Base-by-base conservation (phyloP, 495 filamentous ascomycete genomes). In the Lepidopterella palustris region DNA sequence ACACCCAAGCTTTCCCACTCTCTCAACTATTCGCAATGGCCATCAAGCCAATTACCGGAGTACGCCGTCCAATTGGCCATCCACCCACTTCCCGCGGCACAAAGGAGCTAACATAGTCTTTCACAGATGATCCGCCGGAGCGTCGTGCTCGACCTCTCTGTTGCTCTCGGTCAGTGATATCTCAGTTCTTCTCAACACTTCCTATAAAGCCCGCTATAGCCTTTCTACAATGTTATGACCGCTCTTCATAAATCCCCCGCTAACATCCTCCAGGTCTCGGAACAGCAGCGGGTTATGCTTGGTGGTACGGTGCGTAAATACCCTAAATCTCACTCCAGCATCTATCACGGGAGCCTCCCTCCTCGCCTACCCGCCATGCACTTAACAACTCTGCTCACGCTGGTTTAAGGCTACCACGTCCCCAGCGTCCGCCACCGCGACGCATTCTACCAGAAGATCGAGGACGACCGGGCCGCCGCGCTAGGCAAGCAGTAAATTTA, bases 101-200 rank as follows among this genome's bases (percentile, higher is more conserved):
- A 68, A 71, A 67, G 66, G 53, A 53, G 51, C 68, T 71, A 60
- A 60, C 68, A 45, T 56, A 25, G 56, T 11, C 24, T 18, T 55
- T 27, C 51, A 54, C 71, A 86, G 87, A 89, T 86, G 81, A 83
- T 91, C 76, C 83, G 84, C 68, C 77, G 83, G 68, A 77, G 77
- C 72, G 77, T 90, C 50, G 86, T 92, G 70, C 78, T 91, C 63
- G 88, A 92, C 75, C 78, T 92, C 73, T 85, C 84, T 67, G 83
- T 87, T 67, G 82, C 86, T 63, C 77, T 87, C 65, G 88, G 88
- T 86, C 75, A 77, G 85, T 81, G 49, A 15, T 3, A 45, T 55
- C 28, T 50, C 13, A 3, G 25, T 21, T 39, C 53, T 42, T 20
- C 28, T 31, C 18, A 0, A n/a, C n/a, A n/a, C n/a, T n/a, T n/a